A percentile compares a stretch with the other conserved stretches of the same genome.
These are phyloP conservation scores for Grosmannia serpens DNA, from an alignment of 2,329 filamentous ascomycete species.

Conservation along the genomic window DNA sequence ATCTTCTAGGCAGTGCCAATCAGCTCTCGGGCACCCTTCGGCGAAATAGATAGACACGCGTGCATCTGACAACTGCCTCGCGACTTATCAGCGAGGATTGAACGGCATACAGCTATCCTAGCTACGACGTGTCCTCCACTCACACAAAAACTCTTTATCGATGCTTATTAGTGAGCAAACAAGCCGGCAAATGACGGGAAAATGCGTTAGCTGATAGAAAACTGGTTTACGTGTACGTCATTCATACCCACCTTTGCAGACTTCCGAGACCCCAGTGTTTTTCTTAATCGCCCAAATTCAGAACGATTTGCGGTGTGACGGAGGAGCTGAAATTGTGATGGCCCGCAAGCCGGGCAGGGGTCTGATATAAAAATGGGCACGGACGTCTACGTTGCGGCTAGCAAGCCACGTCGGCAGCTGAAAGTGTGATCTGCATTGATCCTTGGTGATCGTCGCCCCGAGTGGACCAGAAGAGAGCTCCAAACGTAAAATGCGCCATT, in stretches of 20 bases:
- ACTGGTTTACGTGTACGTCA: background rate
- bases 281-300: background rate
- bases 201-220: background rate
- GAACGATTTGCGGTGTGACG: background rate
- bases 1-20: background rate
- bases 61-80: background rate
- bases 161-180: background rate
- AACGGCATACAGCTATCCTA: too few relatives aligned
- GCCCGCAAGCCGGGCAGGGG: background rate
- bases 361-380: background rate
- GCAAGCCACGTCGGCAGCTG: background rate
- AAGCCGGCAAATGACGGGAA: background rate
- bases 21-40: background rate
- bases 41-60: background rate
- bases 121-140: too few relatives aligned
- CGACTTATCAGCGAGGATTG: too few relatives aligned
- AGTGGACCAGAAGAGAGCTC: background rate
- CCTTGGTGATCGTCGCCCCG: background rate
- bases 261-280: background rate
- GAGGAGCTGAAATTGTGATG: background rate
- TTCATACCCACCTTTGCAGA: background rate
- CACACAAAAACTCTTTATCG: too few relatives aligned
- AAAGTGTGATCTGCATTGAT: background rate
- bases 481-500: background rate
- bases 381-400: background rate